Evolutionary conservation across 805 yeast species (phyloP).

Genomic region (Nadsonia fulvescens): DNA sequence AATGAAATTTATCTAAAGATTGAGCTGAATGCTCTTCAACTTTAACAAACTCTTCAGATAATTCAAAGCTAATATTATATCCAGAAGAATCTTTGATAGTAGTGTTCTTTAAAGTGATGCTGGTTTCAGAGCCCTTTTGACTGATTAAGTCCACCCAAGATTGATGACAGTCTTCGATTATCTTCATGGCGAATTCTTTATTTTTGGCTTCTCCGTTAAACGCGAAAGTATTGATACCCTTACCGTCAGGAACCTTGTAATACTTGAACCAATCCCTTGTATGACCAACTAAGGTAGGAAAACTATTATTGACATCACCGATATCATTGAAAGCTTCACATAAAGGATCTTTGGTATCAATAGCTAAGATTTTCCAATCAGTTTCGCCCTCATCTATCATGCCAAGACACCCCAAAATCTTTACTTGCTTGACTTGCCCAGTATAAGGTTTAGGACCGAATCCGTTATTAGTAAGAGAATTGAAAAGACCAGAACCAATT

Average conservation of each 20-base stretch:
- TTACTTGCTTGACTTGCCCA: constrained; percentile 73
- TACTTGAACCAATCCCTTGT: constrained; percentile 68
- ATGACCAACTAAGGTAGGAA: constrained; percentile 56
- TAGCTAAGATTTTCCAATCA: constrained; percentile 80
- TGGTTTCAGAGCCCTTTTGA: constrained; percentile 35
- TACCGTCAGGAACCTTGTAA: constrained; percentile 72
- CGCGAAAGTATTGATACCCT: constrained; percentile 58
- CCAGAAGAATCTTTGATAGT: constrained; percentile 40
- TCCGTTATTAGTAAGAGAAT: too few relatives aligned
- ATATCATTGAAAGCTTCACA: constrained; percentile 42
- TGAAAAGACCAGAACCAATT: constrained; percentile 44
- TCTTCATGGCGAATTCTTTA: constrained; percentile 37
- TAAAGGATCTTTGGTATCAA: constrained; percentile 48
- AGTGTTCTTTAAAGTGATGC: constrained; percentile 51
- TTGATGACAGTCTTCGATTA: constrained; percentile 44
- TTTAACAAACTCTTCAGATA: too few relatives aligned
- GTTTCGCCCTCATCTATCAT: constrained; percentile 93
- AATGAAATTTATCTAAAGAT: too few relatives aligned
- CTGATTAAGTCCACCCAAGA: constrained; percentile 51
- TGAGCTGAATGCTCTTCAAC: too few relatives aligned
- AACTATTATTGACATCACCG: constrained; percentile 43
- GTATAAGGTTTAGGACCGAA: too few relatives aligned
- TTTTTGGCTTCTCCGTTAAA: constrained; percentile 50
- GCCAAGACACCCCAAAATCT: constrained; percentile 88
- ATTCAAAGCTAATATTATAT: constrained; percentile 24